Base-by-base conservation (phyloP, 768 basidiomycete genomes). In the Hemileccinum rubropunctum region DNA sequence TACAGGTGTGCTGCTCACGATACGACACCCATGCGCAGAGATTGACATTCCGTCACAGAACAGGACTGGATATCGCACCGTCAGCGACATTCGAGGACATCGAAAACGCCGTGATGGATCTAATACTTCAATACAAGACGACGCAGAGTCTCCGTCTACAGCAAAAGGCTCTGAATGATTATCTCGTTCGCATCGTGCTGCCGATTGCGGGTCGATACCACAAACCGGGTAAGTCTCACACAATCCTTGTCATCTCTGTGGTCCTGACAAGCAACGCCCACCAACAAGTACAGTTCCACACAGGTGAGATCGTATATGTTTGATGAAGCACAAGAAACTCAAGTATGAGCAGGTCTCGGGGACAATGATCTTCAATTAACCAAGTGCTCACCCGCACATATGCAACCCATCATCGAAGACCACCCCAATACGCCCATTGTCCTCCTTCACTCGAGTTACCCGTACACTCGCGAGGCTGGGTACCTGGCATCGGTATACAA, bases 381-480 rank as follows among this genome's bases (percentile, higher is more conserved):
- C 17, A 73, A 71, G 7, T 74, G 84, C 1, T 83, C 83, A 4
- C 87, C 89, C 2, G 72, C 86, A 9, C 76, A 80, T 43, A 67
- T 91, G 60, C 88, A 91, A 59, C 73, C 81, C 3, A 63, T 87
- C 52, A 86, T 91, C 61, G 78, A 79, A 53, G 78, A 77, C 8
- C 83, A 76, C 54, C 82, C 86, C 1, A 48, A 77, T 6, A 77
- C 84, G 3, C 74, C 63, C 6, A 78, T 91, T 50, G 79, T 91
- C 17, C 73, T 91, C 14, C 73, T 91, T 1, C 89, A 91, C 59
- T 76, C 86, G 4, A 76, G 82, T n/a, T 91, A 91, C 58, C 89
- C 89, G 0, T 90, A 78, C 63, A 86, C 81, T 4, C 78, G 83
- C 36, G 88, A 91, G 50, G 88, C 87, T 6, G 87, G 84, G 6